Base-by-base conservation (phyloP, 73 alveolate species). In the Paramecium caudatum region DNA sequence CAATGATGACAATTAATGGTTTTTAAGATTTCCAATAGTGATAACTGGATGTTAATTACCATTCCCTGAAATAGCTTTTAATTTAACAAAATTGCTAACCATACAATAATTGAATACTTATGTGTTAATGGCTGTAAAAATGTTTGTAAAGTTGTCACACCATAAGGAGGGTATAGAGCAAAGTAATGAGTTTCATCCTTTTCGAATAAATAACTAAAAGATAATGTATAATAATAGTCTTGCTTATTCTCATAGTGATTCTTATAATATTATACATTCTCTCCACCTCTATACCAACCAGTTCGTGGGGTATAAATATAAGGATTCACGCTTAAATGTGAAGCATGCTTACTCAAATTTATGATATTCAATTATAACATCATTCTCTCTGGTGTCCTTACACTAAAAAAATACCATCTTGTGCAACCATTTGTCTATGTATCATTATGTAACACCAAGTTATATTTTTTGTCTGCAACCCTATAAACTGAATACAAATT, bases 391-490 rank as follows among this genome's bases (percentile, higher is more conserved):
- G 47, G 90, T 78, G 32, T 94, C 90, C 68, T 95, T 93, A 96
- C 99, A 41, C 98, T 48, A 87, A 95, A 97, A 91, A 90, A 97
- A 91, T 94, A 97, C 99, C 99, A 97, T 92, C 95, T 94, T 3
- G 98, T 96, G 90, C 94, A 97, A 16, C 99, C 99, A 80, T 94
- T 90, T 10, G 99, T 97, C 80, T 97, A 95, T 33, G 97, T 95
- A 90, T 97, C 99, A 86, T 97, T 97, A 90, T 95, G 97, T 47
- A 97, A 84, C 47, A 94, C 68, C 47, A 97, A 82, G 82, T 94
- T 95, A 91, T 95, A 97, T 61, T 97, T 95, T 86, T 83, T 91
- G 68, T 97, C 98, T 65, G 87, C 61, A 36, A 94, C 32, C 41
- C 90, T 94, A 19, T 61, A 45, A 9, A 94, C 96, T 10, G 90